Evolutionary conservation across 2,329 filamentous ascomycete species (phyloP), one percentile per base, ranked within the genome.

Genomic region (Cladobotryum protrusum): DNA sequence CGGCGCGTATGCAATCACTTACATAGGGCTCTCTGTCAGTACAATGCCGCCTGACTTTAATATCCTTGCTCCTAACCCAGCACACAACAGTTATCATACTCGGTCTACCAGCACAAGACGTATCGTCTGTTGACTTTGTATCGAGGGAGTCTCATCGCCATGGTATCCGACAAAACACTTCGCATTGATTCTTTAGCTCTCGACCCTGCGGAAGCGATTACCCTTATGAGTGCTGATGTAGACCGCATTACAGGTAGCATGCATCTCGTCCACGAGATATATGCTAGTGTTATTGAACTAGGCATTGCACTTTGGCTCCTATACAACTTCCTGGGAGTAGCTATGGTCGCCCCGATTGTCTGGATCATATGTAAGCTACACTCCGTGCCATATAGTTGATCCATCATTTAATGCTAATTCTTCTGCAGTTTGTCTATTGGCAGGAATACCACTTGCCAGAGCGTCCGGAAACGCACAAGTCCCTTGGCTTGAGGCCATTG

Each of bases 141-240:
- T 40, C 64, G 68, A 6, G 67, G 61, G 3, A 64, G 62, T 5
- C 53, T 71, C 8, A 53, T 68, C 9, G 70, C 72, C 1, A 67
- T 78, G 55, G 71, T 82, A 14, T 81, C 75, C 56, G 65, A 68
- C 32, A 73, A 74, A 53, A 73, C 72, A 0, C 56, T 72, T 2
- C 56, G 60, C 3, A 53, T 70, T 9, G 18, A 9, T 9, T 13
- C 59, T 2, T 58, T 57, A 5, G 52, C 57, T 3, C 56, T 61
- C 12, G 62, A 66, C 11, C 65, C 68, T 32, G 59, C 62, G 0
- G 63, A 64, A 6, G 63, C 70, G 1, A 50, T 69, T 18, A 74
- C 70, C 1, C 56, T 74, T 13, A 74, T 75, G 68, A 71, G 66
- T 40, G 67, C 70, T 5, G 72, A 74, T 45, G 66, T 75, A 19